A percentile compares a stretch with the other conserved stretches of the same genome.
Conservation (phyloP, 83 land plant species). For the Isoetes engelmannii region DNA sequence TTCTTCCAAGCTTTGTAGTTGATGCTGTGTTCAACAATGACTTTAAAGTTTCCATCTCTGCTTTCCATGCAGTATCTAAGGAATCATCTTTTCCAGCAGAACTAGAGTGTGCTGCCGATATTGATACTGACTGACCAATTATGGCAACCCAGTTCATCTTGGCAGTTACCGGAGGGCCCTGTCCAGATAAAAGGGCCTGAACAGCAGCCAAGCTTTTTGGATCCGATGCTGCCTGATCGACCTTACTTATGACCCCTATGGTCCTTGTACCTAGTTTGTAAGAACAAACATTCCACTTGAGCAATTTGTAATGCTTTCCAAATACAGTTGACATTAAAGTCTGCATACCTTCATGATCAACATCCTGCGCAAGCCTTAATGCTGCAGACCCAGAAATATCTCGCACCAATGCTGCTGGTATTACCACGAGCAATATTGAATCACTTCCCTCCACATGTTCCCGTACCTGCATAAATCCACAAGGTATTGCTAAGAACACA, state of each 20-base stretch:
- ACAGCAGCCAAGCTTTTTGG: slow-evolving; percentile 8
- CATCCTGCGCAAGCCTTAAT: slow-evolving; percentile 6
- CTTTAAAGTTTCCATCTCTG: slow-evolving; percentile 14
- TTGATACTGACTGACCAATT: slow-evolving; percentile 13
- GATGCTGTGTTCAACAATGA: slow-evolving; percentile 3
- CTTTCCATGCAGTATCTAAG: slow-evolving; percentile 11
- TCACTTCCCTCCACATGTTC: background rate
- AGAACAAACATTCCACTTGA: background rate
- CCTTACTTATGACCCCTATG: slow-evolving; percentile 12
- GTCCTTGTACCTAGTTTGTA: slow-evolving; percentile 8
- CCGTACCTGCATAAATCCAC: background rate
- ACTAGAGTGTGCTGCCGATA: slow-evolving; percentile 9
- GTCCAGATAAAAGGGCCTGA: slow-evolving; percentile 11
- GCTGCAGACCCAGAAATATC: slow-evolving; percentile 13
- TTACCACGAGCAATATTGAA: slow-evolving; percentile 8
- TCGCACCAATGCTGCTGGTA: slow-evolving; percentile 12
- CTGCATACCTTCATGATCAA: slow-evolving; percentile 8
- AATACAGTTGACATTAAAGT: background rate
- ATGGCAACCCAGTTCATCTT: slow-evolving; percentile 12
- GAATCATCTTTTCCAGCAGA: slow-evolving; percentile 10
- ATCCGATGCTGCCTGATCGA: slow-evolving; percentile 15
- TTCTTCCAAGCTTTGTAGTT: slow-evolving; percentile 2
- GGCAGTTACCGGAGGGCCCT: slow-evolving; percentile 7
- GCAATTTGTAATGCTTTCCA: background rate
- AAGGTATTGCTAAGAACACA: background rate